These are phyloP conservation scores for Pythium coloratum DNA, from an alignment of 352 stramenopile species.

Conservation along the genomic window DNA sequence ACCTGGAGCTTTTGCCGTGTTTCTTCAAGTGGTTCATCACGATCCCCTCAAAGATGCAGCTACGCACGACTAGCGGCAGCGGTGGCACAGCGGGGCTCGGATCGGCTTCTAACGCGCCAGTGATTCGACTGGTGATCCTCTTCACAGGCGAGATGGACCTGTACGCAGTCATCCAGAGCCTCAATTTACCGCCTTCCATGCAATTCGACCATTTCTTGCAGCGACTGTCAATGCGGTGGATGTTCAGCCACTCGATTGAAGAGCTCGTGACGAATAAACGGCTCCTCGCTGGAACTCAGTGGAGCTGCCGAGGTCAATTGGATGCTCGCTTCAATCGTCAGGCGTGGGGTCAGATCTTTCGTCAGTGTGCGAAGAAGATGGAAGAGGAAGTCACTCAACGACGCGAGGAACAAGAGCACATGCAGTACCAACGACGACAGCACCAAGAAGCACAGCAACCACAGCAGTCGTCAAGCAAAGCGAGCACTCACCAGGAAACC, in stretches of 20 bases:
- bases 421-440: slow-evolving; percentile 31
- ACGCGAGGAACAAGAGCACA: slow-evolving; percentile 37
- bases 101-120: slow-evolving; percentile 11
- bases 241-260: slow-evolving; percentile 58
- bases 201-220: slow-evolving; percentile 61
- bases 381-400: slow-evolving; percentile 33
- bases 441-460: slow-evolving; percentile 21
- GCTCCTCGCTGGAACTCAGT: slow-evolving; percentile 49
- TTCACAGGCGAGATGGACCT: slow-evolving; percentile 60
- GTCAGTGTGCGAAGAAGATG: slow-evolving; percentile 46
- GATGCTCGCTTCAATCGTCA: slow-evolving; percentile 59
- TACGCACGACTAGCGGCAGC: slow-evolving; percentile 32
- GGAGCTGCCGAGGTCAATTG: slow-evolving; percentile 49
- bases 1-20: slow-evolving; percentile 55
- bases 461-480: slow-evolving; percentile 2
- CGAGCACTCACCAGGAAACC: background rate
- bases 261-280: slow-evolving; percentile 64
- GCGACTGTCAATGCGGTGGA: slow-evolving; percentile 40
- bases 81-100: slow-evolving; percentile 13
- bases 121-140: slow-evolving; percentile 69
- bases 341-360: slow-evolving; percentile 50
- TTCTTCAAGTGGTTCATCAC: slow-evolving; percentile 72
- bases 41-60: slow-evolving; percentile 50
- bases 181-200: slow-evolving; percentile 54
- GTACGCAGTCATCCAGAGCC: slow-evolving; percentile 59